Conservation (phyloP, 164 flowering plant genomes). For the Vitis rupestris region DNA sequence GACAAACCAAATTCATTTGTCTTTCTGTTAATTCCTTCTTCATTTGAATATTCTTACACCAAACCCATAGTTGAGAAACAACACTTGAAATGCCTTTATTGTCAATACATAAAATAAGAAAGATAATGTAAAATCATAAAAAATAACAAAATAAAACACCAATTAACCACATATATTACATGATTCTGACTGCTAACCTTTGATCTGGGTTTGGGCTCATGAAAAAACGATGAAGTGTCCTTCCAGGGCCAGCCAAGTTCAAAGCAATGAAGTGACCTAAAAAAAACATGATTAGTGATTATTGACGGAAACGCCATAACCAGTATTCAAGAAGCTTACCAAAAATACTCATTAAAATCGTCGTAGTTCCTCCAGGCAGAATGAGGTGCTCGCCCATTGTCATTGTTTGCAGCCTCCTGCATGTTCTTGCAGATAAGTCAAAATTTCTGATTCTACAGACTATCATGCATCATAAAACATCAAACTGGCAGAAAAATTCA, state of each 20-base stretch:
- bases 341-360: conserved; percentile 95
- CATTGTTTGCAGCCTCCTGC: conserved; percentile 88
- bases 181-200: conserved; percentile 47
- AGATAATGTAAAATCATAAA: background rate
- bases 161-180: no score
- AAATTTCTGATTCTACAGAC: background rate
- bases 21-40: no score
- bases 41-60: no score
- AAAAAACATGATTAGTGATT: conserved; percentile 11
- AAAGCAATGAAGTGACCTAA: conserved; percentile 86
- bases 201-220: conserved; percentile 57
- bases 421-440: conserved; percentile 1
- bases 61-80: no score
- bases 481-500: no score
- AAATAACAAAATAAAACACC: background rate
- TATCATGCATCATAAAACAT: background rate
- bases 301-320: background rate
- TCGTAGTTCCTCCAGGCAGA: conserved; percentile 99
- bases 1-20: no score
- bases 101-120: no score
- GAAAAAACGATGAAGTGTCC: conserved; percentile 64
- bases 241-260: conserved; percentile 97
- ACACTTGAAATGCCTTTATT: no score
- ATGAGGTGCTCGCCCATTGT: conserved; percentile 90
- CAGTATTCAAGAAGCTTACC: conserved; percentile 40